Base-by-base conservation (phyloP, 805 yeast genomes). In the Brettanomyces naardenensis region DNA sequence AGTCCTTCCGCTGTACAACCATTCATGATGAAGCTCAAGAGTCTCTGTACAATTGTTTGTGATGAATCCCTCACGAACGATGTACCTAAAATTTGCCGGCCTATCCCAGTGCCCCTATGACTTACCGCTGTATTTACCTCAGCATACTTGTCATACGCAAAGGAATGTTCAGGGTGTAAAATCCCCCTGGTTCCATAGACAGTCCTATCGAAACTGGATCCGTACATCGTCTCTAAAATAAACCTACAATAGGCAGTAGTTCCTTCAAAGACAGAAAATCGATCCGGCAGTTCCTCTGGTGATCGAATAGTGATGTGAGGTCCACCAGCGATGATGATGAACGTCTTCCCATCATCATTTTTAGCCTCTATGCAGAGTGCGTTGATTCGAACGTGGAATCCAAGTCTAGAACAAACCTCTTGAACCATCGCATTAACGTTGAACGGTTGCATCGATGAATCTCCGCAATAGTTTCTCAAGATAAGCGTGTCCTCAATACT, bases 391-490 rank as follows among this genome's bases (percentile, higher is more conserved):
- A 35, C 27, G 5, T 22, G 9, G 18, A 33, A 11, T 6, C 35
- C 35, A 1, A 43, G 20, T 15, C 33, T 13, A 13, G 17, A 18
- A 19, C 37, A 28, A 27, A 44, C 18, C 15, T 43, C 38, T 19
- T 37, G 37, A 13, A 45, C 19, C 14, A 45, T 36, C 11, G 38
- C 31, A 33, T 38, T 33, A 6, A 34, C 32, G 4, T 34, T 14
- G 6, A 38, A 15, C 20, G 28, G 36, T 10, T 22, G 27, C 2
- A 35, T 31, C 15, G 34, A 18, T 5, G 36, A 30, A 33, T 44
- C 48, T 6, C 47, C 45, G 19, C 34, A 21, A 20, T 45, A 45
- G 31, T 31, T 37, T 31, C 48, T 38, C 13, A 44, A 23, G 6
- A 43, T 33, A 6, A 38, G 29, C 19, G 31, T 22, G 31, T 41